A percentile compares a stretch with the other conserved stretches of the same genome.
Conservation (phyloP, 441 rosid genomes). For the Mallotus repandus region DNA sequence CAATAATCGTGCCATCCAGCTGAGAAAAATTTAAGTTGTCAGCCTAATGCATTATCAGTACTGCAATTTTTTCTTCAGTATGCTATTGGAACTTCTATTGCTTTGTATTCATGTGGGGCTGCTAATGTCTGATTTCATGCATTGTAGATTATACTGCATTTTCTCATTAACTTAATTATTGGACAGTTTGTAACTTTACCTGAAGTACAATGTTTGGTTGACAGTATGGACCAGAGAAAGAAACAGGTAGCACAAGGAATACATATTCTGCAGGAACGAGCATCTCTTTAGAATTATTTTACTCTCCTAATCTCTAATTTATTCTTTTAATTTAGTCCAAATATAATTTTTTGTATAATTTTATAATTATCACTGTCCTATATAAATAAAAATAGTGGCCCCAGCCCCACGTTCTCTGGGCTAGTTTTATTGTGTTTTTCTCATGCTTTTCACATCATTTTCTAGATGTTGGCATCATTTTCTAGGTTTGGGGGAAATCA, state of each 20-base stretch:
- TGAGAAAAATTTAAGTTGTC: slow-evolving; percentile 27
- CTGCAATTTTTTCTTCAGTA: not conserved
- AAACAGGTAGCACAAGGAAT: slow-evolving; percentile 75
- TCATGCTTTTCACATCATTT: too few species aligned
- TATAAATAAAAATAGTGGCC: too few species aligned
- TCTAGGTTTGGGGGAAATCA: too few species aligned
- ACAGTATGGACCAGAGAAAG: slow-evolving; percentile 90
- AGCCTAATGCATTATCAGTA: not conserved
- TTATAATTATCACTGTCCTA: too few species aligned
- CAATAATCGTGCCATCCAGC: slow-evolving; percentile 90
- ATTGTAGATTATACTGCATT: not conserved
- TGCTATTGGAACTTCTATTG: not conserved
- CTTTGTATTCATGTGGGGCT: not conserved
- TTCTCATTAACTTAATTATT: not conserved
- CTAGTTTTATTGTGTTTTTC: too few species aligned
- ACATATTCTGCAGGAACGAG: slow-evolving; percentile 52
- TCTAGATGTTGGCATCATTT: too few species aligned
- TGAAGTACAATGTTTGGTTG: slow-evolving; percentile 74
- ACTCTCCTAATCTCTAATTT: too few species aligned
- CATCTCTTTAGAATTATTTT: too few species aligned
- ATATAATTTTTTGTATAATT: too few species aligned
- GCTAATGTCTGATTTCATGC: not conserved
- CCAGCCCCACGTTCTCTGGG: too few species aligned
- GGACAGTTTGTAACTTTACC: slow-evolving; percentile 38
- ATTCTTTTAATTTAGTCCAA: too few species aligned